Evolutionary conservation across 2,329 filamentous ascomycete species (phyloP).

Genomic region (Stagonosporopsis cucurbitacearum): DNA sequence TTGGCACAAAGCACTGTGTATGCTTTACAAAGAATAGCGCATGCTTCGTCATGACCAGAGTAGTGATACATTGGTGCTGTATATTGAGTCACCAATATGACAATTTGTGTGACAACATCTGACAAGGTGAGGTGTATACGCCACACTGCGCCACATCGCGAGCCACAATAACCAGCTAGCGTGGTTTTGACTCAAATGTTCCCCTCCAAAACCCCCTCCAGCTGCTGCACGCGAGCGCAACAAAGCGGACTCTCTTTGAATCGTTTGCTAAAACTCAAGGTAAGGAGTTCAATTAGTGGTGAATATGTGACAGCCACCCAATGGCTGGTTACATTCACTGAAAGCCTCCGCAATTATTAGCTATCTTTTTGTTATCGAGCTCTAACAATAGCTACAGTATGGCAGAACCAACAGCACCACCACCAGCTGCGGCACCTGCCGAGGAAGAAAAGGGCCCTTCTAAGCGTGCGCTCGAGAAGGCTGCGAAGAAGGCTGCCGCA

Average conservation of each 20-base stretch:
- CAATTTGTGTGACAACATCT: background rate
- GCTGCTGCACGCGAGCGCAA: slow-evolving; percentile 22
- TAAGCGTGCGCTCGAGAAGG: slow-evolving; percentile 58
- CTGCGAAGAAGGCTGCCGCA: slow-evolving; percentile 57
- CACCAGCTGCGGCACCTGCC: slow-evolving; percentile 18
- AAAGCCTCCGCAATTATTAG: background rate
- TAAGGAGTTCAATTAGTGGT: background rate
- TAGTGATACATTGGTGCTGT: background rate
- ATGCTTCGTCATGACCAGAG: background rate
- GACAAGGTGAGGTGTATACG: background rate
- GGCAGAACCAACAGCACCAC: slow-evolving; percentile 32
- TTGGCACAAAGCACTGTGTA: no score
- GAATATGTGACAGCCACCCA: background rate
- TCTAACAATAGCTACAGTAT: slow-evolving; percentile 23
- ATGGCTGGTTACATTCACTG: background rate
- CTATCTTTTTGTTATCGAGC: slow-evolving; percentile 3
- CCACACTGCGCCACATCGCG: background rate
- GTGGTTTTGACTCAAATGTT: slow-evolving; percentile 29
- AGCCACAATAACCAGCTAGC: slow-evolving; percentile 25
- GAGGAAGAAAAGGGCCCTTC: slow-evolving; percentile 50
- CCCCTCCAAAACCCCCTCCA: slow-evolving; percentile 32
- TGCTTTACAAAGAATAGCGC: background rate
- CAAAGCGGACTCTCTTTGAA: background rate
- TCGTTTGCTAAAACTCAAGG: background rate
- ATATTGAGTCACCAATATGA: background rate